Evolutionary conservation across 2,329 filamentous ascomycete species (phyloP).

Genomic region (Aspergillus floridensis): DNA sequence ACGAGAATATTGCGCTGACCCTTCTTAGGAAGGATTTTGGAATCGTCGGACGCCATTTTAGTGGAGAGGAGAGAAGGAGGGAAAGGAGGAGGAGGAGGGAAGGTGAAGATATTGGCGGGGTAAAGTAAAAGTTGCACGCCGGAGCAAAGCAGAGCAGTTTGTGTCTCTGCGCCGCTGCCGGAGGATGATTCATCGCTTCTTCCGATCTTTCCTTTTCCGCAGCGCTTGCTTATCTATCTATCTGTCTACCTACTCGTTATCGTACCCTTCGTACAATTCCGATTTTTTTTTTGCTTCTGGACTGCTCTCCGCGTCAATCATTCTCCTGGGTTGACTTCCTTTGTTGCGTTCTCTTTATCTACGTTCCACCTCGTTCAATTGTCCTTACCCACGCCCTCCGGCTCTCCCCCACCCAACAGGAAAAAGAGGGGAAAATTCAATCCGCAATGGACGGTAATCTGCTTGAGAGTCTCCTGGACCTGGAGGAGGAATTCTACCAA

Average conservation of each 20-base stretch:
- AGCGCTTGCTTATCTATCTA: constrained; percentile 45
- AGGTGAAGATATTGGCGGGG: constrained; percentile 10
- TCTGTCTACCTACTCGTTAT: constrained; percentile 53
- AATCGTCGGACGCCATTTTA: constrained; percentile 26
- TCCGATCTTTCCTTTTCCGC: constrained; percentile 2
- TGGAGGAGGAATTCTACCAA: constrained; percentile 71
- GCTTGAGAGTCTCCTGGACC: constrained; percentile 57
- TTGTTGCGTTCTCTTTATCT: background rate
- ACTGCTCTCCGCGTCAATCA: background rate
- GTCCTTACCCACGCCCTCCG: background rate
- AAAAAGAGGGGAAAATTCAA: background rate
- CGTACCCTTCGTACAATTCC: background rate
- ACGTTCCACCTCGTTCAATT: background rate
- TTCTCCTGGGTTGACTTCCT: constrained; percentile 16
- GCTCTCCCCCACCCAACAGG: constrained; percentile 24
- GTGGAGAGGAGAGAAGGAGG: constrained; percentile 14
- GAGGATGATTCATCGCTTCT: constrained; percentile 21
- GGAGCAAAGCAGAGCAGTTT: background rate
- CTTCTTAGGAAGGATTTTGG: constrained; percentile 59
- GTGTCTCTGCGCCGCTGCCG: background rate
- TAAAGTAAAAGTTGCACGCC: constrained; percentile 1
- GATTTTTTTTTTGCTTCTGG: constrained; percentile 50
- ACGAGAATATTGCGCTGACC: constrained; percentile 86
- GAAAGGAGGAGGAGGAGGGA: constrained; percentile 13
- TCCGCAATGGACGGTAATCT: constrained; percentile 46